Conservation (phyloP, 176 grass and related monocot genomes). For the Eleusine indica region DNA sequence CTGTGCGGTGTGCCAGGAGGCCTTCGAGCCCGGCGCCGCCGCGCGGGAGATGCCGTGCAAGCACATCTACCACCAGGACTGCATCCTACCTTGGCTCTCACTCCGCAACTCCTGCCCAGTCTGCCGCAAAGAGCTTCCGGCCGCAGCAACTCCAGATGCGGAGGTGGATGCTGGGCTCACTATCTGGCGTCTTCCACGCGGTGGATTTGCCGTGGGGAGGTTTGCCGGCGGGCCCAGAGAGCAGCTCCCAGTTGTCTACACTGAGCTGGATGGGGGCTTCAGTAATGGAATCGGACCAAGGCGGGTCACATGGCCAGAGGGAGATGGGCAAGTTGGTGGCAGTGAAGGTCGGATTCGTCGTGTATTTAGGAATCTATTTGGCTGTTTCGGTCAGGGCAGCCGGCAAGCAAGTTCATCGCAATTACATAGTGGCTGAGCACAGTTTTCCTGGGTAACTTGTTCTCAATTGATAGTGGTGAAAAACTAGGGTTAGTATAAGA, state of each 20-base stretch:
- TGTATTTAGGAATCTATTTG: conserved; percentile 61
- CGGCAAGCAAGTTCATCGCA: conserved; percentile 47
- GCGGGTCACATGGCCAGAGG: conserved; percentile 60
- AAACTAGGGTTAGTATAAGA: conserved; percentile 59
- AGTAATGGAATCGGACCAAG: conserved; percentile 58
- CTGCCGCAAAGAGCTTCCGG: conserved; percentile 76
- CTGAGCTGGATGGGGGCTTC: conserved; percentile 77
- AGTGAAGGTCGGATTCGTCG: conserved; percentile 57
- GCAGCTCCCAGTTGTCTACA: conserved; percentile 73
- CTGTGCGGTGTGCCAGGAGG: conserved; percentile 95
- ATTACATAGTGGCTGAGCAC: conserved; percentile 45
- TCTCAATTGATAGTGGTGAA: conserved; percentile 47
- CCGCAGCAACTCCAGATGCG: conserved; percentile 15
- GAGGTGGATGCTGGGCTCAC: conserved; percentile 61
- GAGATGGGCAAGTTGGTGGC: conserved; percentile 34
- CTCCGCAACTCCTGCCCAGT: conserved; percentile 96
- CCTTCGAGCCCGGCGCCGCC: conserved; percentile 68
- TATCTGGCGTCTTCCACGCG: conserved; percentile 77
- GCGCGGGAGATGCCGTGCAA: conserved; percentile 97
- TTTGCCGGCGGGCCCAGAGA: conserved; percentile 62
- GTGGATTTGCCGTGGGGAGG: conserved; percentile 71
- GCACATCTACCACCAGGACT: conserved; percentile 96
- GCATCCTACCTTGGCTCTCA: conserved; percentile 95
- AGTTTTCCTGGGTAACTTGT: conserved; percentile 41
- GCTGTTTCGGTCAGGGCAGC: conserved; percentile 43